phyloP scores from a whole-genome alignment of 225 moss, liverwort and hornwort species.

The Climacium dendroides region DNA sequence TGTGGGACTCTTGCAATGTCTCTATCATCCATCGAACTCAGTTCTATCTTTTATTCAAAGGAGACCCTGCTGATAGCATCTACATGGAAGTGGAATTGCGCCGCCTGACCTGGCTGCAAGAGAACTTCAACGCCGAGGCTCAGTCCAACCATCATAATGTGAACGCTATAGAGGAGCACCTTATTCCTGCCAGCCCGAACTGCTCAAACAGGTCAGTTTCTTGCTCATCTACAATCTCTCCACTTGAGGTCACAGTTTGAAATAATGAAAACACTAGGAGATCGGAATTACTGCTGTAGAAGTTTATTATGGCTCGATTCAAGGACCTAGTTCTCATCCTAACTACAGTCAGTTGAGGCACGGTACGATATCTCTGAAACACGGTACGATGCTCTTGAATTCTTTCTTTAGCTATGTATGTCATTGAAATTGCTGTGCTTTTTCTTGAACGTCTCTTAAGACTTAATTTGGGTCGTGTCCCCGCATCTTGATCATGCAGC shows the following conservation, averaged over 20 bases:
- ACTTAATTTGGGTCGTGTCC: not conserved
- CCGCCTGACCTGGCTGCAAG: constrained; percentile 80
- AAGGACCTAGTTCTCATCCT: not conserved
- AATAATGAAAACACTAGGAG: not conserved
- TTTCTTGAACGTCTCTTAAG: not conserved
- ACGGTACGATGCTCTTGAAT: not conserved
- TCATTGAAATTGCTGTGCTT: not conserved
- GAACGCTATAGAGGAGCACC: constrained; percentile 41
- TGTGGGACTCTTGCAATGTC: constrained; percentile 90
- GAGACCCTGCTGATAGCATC: constrained; percentile 76
- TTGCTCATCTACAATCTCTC: not conserved
- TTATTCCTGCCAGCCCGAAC: constrained; percentile 51
- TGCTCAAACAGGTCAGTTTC: constrained; percentile 33
- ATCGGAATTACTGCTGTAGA: not conserved
- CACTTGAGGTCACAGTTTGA: not conserved
- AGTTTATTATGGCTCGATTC: not conserved
- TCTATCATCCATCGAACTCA: constrained; percentile 94
- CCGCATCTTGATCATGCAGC: constrained; percentile 12
- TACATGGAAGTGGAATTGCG: constrained; percentile 95
- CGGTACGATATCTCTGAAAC: not conserved
- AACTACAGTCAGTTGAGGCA: not conserved
- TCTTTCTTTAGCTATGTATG: not conserved
- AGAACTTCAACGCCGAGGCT: constrained; percentile 61
- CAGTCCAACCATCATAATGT: constrained; percentile 20
- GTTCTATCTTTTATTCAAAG: constrained; percentile 81